These are phyloP conservation scores for Wolfiporia cocos DNA, from an alignment of 1,284 basidiomycete genomes.

Conservation along the genomic window DNA sequence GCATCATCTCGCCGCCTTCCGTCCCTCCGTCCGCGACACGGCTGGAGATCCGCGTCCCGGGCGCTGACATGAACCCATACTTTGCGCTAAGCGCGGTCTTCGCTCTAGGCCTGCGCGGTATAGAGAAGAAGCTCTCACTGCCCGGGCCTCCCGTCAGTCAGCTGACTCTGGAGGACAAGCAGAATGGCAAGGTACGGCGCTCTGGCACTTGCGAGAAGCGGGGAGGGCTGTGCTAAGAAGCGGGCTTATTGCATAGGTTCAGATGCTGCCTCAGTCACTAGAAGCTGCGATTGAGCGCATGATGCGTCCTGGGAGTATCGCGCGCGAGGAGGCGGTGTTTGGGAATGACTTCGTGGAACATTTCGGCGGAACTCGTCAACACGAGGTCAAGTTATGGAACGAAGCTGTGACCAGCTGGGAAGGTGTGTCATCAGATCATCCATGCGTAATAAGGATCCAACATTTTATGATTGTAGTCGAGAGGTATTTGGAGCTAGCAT, in stretches of 20 bases:
- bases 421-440: conserved; percentile 42
- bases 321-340: conserved; percentile 69
- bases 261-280: conserved; percentile 72
- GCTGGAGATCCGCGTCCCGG: conserved; percentile 90
- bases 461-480: conserved; percentile 48
- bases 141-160: conserved; percentile 69
- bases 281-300: conserved; percentile 77
- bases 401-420: conserved; percentile 93
- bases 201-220: background rate
- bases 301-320: conserved; percentile 74
- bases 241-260: conserved; percentile 37
- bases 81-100: conserved; percentile 86
- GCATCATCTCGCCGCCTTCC: conserved; percentile 88
- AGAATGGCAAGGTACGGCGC: conserved; percentile 42
- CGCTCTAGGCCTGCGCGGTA: conserved; percentile 81
- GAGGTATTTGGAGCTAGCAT: conserved; percentile 79
- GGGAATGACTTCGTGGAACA: conserved; percentile 92
- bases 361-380: conserved; percentile 86
- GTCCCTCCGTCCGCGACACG: conserved; percentile 78
- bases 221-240: conserved; percentile 1
- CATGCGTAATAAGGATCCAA: background rate
- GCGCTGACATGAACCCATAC: conserved; percentile 94
- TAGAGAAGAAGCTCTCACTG: conserved; percentile 69
- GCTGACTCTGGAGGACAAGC: conserved; percentile 48
- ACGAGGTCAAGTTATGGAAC: conserved; percentile 84